Conservation (phyloP, 2,329 filamentous ascomycete genomes). For the Fusarium paranaense region DNA sequence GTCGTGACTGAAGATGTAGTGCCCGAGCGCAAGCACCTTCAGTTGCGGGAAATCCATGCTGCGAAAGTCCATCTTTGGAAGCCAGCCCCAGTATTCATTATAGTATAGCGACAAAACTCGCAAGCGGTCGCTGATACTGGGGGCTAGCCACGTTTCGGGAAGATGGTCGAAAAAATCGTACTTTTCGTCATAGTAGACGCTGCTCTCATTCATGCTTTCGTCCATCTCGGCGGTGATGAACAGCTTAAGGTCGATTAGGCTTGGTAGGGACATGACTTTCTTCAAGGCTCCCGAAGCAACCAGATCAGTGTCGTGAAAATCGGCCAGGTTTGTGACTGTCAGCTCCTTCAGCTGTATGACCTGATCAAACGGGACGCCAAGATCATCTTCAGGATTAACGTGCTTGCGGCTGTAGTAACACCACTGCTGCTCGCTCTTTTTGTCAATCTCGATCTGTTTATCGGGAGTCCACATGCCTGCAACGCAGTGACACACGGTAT, state of each 20-base stretch:
- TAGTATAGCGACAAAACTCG: slow-evolving; percentile 53
- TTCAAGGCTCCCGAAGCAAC: slow-evolving; percentile 9
- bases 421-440: neutral
- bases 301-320: slow-evolving; percentile 4
- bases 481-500: neutral
- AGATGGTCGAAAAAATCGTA: slow-evolving; percentile 36
- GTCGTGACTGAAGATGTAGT: slow-evolving; percentile 56
- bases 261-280: neutral
- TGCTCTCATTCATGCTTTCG: neutral
- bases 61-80: slow-evolving; percentile 51
- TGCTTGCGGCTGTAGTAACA: neutral
- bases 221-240: neutral
- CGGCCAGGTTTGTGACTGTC: slow-evolving; percentile 19
- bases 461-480: neutral
- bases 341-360: slow-evolving; percentile 22
- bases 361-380: neutral
- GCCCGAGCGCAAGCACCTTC: slow-evolving; percentile 53
- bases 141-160: slow-evolving; percentile 25
- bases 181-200: neutral
- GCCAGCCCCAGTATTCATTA: slow-evolving; percentile 52
- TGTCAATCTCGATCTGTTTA: neutral
- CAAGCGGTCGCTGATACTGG: slow-evolving; percentile 30
- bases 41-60: slow-evolving; percentile 51
- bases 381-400: neutral
- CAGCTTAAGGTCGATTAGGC: slow-evolving; percentile 17